Evolutionary conservation across 2,329 filamentous ascomycete genomes (phyloP).

Genomic region (Sclerotinia glacialis): DNA sequence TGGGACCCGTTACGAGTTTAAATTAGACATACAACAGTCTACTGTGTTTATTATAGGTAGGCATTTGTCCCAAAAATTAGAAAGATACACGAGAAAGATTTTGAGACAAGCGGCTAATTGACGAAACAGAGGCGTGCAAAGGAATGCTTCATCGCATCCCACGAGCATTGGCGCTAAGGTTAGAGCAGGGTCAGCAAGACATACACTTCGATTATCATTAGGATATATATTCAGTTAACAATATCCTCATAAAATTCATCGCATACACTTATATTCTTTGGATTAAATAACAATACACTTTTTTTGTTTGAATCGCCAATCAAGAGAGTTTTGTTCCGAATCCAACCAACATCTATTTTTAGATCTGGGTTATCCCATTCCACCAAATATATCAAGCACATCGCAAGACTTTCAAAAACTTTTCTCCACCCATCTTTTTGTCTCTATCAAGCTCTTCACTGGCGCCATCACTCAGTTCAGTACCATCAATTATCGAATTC

Average conservation of each 20-base stretch:
- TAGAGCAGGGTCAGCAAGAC: background rate
- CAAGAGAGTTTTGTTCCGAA: slow-evolving; percentile 4
- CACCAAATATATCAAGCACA: slow-evolving; percentile 7
- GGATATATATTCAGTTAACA: slow-evolving; percentile 11
- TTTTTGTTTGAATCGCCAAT: background rate
- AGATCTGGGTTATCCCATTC: slow-evolving; percentile 2
- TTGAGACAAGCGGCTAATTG: slow-evolving; percentile 17
- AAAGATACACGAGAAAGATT: background rate
- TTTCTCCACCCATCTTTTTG: background rate
- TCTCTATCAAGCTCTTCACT: background rate
- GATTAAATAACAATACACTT: background rate
- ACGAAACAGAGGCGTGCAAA: slow-evolving; percentile 17
- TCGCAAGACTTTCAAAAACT: background rate
- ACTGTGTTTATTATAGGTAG: background rate
- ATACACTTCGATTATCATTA: background rate
- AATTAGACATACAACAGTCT: slow-evolving; percentile 12
- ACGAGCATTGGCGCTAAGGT: slow-evolving; percentile 6
- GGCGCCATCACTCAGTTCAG: background rate
- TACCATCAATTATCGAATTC: background rate
- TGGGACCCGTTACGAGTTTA: background rate
- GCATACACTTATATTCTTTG: background rate
- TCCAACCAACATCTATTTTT: slow-evolving; percentile 13
- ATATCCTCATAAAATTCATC: background rate
- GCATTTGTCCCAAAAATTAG: background rate
- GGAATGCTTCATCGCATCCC: slow-evolving; percentile 18